phyloP scores from a whole-genome alignment of 2,329 filamentous ascomycete genomes.

The Penicillium sp. region DNA sequence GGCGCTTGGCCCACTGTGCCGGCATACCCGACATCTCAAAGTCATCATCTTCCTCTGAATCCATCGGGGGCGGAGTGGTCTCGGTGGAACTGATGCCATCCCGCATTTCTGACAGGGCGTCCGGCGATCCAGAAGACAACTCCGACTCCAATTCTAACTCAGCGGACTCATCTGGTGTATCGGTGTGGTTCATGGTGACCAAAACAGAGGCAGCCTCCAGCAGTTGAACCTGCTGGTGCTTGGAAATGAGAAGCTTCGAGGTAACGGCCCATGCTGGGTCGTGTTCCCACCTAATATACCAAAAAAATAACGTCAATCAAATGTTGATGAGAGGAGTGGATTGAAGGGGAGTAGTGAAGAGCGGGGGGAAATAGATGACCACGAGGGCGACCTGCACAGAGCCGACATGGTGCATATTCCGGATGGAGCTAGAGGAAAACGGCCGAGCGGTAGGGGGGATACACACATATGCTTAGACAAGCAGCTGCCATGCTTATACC shows the following conservation, averaged over 20 bases:
- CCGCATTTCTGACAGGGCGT: conserved; percentile 71
- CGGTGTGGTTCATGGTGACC: conserved; percentile 76
- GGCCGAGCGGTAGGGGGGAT: conserved; percentile 53
- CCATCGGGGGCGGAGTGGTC: conserved; percentile 82
- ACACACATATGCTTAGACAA: conserved; percentile 99
- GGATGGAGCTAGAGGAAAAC: conserved; percentile 38
- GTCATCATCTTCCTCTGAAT: conserved; percentile 52
- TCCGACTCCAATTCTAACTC: conserved; percentile 71
- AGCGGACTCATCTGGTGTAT: conserved; percentile 60
- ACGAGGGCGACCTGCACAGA: conserved; percentile 40
- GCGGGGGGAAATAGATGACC: conserved; percentile 32
- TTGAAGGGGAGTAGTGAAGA: conserved; percentile 24
- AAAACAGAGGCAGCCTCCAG: conserved; percentile 96
- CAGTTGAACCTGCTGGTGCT: conserved; percentile 98
- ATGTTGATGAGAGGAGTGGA: conserved; percentile 27
- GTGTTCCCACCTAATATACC: conserved; percentile 83
- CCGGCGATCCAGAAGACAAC: conserved; percentile 74
- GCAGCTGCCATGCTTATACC: conserved; percentile 99
- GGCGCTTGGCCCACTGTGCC: conserved; percentile 54
- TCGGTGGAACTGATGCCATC: conserved; percentile 79
- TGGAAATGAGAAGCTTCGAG: conserved; percentile 96
- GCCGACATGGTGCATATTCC: conserved; percentile 41
- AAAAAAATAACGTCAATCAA: conserved; percentile 44
- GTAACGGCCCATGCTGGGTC: conserved; percentile 97
- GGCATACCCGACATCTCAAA: conserved; percentile 48